These are phyloP conservation scores for Musa balbisiana DNA, from an alignment of 202 grass and related monocot species.

Conservation along the genomic window DNA sequence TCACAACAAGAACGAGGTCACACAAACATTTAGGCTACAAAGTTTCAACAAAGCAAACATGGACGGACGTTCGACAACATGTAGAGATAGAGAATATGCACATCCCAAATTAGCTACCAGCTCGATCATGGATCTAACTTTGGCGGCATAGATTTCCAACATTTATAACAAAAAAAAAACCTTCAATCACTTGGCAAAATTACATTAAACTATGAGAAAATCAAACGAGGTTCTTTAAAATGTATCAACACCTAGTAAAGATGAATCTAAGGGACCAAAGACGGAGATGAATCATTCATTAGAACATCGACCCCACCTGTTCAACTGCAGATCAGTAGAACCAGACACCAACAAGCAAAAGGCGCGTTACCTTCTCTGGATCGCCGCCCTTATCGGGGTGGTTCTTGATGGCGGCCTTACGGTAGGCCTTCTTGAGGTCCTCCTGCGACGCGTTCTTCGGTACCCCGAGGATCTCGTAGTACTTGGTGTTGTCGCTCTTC, in stretches of 20 bases:
- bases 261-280: background rate
- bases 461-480: constrained; percentile 76
- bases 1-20: too few species aligned
- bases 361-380: constrained; percentile 53
- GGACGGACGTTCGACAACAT: too few species aligned
- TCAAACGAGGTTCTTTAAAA: background rate
- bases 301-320: background rate
- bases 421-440: constrained; percentile 90
- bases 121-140: background rate
- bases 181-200: background rate
- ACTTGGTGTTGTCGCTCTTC: constrained; percentile 85
- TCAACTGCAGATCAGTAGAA: background rate
- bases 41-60: too few species aligned
- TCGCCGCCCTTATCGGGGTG: constrained; percentile 93
- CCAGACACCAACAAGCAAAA: background rate
- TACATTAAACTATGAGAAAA: background rate
- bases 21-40: too few species aligned
- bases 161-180: background rate
- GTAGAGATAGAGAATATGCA: too few species aligned
- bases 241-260: background rate
- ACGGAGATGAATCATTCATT: background rate
- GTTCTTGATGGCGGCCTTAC: constrained; percentile 96
- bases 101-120: background rate
- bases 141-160: background rate
- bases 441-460: constrained; percentile 61